Base-by-base conservation (phyloP, 2,329 filamentous ascomycete genomes). In the Apiospora malaysiana region DNA sequence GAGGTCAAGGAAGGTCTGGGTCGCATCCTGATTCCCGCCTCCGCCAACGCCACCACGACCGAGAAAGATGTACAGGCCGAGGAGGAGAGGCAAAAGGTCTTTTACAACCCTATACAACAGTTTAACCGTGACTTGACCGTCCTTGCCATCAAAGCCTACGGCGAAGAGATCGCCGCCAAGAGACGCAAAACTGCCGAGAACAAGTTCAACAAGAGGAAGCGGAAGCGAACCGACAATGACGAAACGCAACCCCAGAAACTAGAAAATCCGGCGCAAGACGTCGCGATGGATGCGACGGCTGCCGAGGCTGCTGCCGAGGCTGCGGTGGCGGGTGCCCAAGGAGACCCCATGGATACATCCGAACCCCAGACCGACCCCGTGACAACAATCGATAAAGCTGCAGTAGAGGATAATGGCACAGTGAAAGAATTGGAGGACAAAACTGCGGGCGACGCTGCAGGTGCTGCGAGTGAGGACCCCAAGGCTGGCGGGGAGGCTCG, bases 81-180 rank as follows among this genome's bases (percentile, higher is more conserved):
- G 71, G 88, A 91, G 68, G 86, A 90, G 75, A 86, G 90, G 49
- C 88, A 91, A 75, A 92, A 95, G 77, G 97, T 99, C 70, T 99
- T 99, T 79, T 99, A 99, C 87, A 99, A 99, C 77, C 95, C 96
- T 0, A 98, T 99, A 70, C 96, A 99, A 80, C 96, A 99, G 80
- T 99, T 98, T 86, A 99, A 99, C 82, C 92, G 97, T 66, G 96
- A 99, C 79, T 83, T 99, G 74, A 98, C 94, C 72, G 94, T 98
- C 37, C 87, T 99, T 18, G 94, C 94, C 0, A 97, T 99, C 81
- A 94, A 93, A 78, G 93, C 93, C 0, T 97, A 95, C 80, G 94
- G 93, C 1, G 91, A 96, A 75, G 90, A 94, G 43, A 76, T 88
- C 5, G 78, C 90, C 23, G 83, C 87, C 45, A 84, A 82, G 76